Evolutionary conservation across 495 filamentous ascomycete species (phyloP).

Genomic region (Lasiosphaeriaceae sp.): DNA sequence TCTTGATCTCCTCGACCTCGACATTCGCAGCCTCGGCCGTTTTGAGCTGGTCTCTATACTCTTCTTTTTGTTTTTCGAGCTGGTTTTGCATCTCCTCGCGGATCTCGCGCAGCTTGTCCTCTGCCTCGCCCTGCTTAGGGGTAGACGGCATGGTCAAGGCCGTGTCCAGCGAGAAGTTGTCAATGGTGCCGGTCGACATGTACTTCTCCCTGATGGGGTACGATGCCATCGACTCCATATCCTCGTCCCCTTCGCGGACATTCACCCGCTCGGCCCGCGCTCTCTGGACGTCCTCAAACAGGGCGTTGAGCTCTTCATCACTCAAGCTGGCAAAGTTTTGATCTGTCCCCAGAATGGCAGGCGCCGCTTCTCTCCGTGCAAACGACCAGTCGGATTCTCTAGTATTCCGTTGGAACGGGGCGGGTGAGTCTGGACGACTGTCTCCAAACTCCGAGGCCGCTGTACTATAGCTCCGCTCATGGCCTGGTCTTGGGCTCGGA

Average conservation of each 20-base stretch:
- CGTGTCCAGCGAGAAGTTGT: conserved; percentile 96
- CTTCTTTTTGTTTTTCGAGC: conserved; percentile 80
- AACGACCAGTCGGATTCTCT: conserved; percentile 95
- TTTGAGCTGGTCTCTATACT: conserved; percentile 77
- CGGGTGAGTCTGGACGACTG: conserved; percentile 75
- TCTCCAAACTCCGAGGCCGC: conserved; percentile 62
- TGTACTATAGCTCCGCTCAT: conserved; percentile 74
- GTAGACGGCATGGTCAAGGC: conserved; percentile 90
- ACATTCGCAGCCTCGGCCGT: conserved; percentile 71
- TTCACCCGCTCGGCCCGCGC: conserved; percentile 76
- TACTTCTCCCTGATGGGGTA: conserved; percentile 93
- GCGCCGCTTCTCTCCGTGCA: conserved; percentile 86
- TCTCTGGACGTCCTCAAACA: conserved; percentile 92
- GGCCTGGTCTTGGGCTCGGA: conserved; percentile 64
- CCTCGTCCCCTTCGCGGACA: conserved; percentile 76
- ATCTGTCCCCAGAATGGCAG: conserved; percentile 84
- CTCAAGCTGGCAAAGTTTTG: conserved; percentile 84
- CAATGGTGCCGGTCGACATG: conserved; percentile 89
- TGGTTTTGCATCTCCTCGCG: conserved; percentile 86
- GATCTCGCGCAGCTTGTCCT: conserved; percentile 67
- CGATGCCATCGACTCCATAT: conserved; percentile 82
- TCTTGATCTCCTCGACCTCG: conserved; percentile 78
- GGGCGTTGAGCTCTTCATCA: conserved; percentile 90
- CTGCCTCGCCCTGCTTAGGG: conserved; percentile 70
- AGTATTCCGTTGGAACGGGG: conserved; percentile 58